phyloP scores from a whole-genome alignment of 73 alveolate species.

The Tetrahymena malaccensis region DNA sequence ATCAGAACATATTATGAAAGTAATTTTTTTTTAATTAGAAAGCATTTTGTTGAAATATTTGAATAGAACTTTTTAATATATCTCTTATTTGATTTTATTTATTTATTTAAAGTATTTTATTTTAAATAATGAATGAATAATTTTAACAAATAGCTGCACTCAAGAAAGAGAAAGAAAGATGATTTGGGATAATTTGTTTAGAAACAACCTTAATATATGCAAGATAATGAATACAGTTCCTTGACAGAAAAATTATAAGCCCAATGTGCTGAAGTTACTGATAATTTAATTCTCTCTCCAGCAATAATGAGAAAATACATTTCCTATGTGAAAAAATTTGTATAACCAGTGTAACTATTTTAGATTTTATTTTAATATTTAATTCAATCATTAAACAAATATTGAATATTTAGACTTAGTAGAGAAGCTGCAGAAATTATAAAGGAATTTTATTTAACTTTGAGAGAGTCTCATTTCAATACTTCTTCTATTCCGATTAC shows the following conservation, averaged over 20 bases:
- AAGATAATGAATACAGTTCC: neutral
- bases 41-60: neutral
- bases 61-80: no score
- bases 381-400: neutral
- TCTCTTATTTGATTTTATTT: no score
- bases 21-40: conserved; percentile 37
- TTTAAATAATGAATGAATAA: neutral
- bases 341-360: conserved; percentile 34
- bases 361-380: neutral
- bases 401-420: conserved; percentile 5
- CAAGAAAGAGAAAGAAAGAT: conserved; percentile 4
- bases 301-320: conserved; percentile 53
- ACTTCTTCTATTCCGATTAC: conserved; percentile 61
- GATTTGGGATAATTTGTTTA: neutral
- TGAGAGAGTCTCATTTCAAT: conserved; percentile 53
- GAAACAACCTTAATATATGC: neutral
- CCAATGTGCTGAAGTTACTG: conserved; percentile 22
- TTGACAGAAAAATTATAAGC: conserved; percentile 12
- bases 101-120: neutral
- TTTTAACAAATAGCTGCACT: neutral
- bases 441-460: conserved; percentile 54
- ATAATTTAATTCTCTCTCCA: conserved; percentile 34
- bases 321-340: conserved; percentile 47
- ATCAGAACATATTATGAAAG: conserved; percentile 76
- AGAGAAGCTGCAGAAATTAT: conserved; percentile 69